Base-by-base conservation (phyloP, 768 basidiomycete genomes). In the Galerina sulciceps region DNA sequence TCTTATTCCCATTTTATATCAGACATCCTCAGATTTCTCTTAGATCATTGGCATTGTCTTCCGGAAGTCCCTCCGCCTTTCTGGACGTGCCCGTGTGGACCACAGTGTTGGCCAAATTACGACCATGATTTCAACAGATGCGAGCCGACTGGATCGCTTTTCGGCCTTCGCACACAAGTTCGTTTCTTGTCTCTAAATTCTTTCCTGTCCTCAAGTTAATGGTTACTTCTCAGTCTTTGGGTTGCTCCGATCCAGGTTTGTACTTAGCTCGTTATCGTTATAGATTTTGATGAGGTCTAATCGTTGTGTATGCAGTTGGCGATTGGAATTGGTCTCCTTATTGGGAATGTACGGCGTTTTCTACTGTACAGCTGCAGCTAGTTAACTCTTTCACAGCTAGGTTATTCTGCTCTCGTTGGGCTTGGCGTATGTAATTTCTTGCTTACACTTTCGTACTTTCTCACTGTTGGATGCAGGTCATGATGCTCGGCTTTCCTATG, bases 381-480 rank as follows among this genome's bases (percentile, higher is more conserved):
- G 42, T 22, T 13, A 22, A 44, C n/a, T 10, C 41, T n/a, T 50
- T 47, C 22, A 26, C 50, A 87, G 80, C 76, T 91, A 20, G 88
- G 89, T 3, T 85, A 85, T 62, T 89, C 88, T 0, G 88, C 88
- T 0, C 78, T 91, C 10, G 88, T 90, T 15, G 88, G 86, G 2
- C 72, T 88, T 68, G 52, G 84, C 73, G 70, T 62, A 71, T 67
- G 52, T 52, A 49, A 38, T 37, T 15, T 41, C 22, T 3, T 52
- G n/a, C 26, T 14, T 17, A 18, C 57, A 15, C 50, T 66, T 18
- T 46, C 70, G 31, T 22, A 36, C 10, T 36, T 15, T 40, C 11
- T 17, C 40, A 58, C 8, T 13, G 15, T 44, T 17, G 10, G 22
- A 18, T 54, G 0, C 15, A 81, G 76, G 78, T 88, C 26, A 75